phyloP scores from a whole-genome alignment of 2,329 filamentous ascomycete species.

The Hansfordia pulvinata region DNA sequence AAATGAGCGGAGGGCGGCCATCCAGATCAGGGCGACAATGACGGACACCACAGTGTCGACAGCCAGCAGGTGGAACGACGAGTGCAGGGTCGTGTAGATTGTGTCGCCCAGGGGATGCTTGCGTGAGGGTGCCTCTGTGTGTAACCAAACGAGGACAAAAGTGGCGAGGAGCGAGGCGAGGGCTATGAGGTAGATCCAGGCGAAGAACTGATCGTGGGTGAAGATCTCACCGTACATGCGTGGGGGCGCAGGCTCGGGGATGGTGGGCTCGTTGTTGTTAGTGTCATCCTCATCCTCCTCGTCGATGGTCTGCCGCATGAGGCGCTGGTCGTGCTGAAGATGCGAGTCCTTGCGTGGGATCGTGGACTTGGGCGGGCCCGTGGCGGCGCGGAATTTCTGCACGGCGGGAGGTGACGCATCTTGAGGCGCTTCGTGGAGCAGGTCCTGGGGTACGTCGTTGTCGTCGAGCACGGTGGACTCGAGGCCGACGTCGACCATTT shows the following conservation, averaged over 20 bases:
- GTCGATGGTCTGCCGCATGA: slow-evolving; percentile 23
- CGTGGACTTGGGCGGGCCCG: slow-evolving; percentile 22
- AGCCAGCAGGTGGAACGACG: slow-evolving; percentile 78
- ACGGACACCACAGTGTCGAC: slow-evolving; percentile 87
- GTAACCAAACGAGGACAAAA: slow-evolving; percentile 78
- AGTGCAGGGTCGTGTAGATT: slow-evolving; percentile 78
- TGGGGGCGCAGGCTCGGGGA: slow-evolving; percentile 34
- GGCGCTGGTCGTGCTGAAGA: slow-evolving; percentile 33
- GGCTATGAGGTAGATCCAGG: slow-evolving; percentile 75
- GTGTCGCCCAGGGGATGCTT: slow-evolving; percentile 77
- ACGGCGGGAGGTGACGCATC: slow-evolving; percentile 48
- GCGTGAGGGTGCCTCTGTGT: slow-evolving; percentile 59
- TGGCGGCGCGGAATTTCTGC: slow-evolving; percentile 37
- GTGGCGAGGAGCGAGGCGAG: slow-evolving; percentile 76
- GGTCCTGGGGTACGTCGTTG: slow-evolving; percentile 45
- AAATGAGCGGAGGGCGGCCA: slow-evolving; percentile 77
- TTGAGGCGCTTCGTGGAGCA: slow-evolving; percentile 37
- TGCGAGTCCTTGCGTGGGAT: slow-evolving; percentile 25
- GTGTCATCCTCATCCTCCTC: slow-evolving; percentile 20
- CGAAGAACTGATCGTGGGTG: slow-evolving; percentile 82
- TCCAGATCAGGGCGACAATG: slow-evolving; percentile 79
- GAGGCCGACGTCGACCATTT: slow-evolving; percentile 79
- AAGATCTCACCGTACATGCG: slow-evolving; percentile 55
- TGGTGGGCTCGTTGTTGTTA: slow-evolving; percentile 19
- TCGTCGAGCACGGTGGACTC: slow-evolving; percentile 50